Evolutionary conservation across 331 rosid genomes (phyloP).

Genomic region (Saraca asoca): DNA sequence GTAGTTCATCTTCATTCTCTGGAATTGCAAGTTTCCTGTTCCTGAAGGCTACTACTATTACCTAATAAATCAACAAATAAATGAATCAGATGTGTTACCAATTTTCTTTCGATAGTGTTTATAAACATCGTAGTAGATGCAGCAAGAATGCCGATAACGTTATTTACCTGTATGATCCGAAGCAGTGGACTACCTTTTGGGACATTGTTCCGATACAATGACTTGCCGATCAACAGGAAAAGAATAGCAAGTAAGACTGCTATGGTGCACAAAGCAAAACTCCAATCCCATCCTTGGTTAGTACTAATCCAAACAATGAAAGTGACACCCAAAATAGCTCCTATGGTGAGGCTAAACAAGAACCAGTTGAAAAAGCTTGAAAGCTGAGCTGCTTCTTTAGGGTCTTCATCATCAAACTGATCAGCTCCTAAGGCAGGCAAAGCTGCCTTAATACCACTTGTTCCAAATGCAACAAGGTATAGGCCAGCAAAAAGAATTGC

Average conservation of each 20-base stretch:
- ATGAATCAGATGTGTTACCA: no score
- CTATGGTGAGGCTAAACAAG: conserved; percentile 67
- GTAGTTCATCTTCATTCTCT: conserved; percentile 48
- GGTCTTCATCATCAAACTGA: conserved; percentile 71
- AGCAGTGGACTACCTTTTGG: conserved; percentile 73
- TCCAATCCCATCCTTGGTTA: conserved; percentile 74
- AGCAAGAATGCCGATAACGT: no score
- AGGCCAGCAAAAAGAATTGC: conserved; percentile 64
- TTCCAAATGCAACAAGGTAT: conserved; percentile 77
- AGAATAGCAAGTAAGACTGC: conserved; percentile 44
- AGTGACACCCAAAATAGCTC: conserved; percentile 76
- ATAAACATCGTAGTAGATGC: no score
- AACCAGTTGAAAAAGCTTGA: conserved; percentile 93
- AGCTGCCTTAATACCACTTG: conserved; percentile 74
- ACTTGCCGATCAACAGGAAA: conserved; percentile 56
- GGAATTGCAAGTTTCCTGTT: conserved; percentile 67
- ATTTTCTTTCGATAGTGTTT: no score
- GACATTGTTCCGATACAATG: conserved; percentile 55
- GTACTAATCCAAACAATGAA: conserved; percentile 59
- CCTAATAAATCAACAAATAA: conserved; percentile 48
- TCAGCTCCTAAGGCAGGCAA: conserved; percentile 85
- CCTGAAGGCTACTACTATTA: conserved; percentile 54
- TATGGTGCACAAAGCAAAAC: conserved; percentile 48
- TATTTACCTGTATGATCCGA: conserved; percentile 60
- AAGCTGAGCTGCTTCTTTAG: conserved; percentile 57